A percentile compares a stretch with the other conserved stretches of the same genome.
Conservation (phyloP, 108 stramenopile species). For the Cylindrotheca fusiformis region DNA sequence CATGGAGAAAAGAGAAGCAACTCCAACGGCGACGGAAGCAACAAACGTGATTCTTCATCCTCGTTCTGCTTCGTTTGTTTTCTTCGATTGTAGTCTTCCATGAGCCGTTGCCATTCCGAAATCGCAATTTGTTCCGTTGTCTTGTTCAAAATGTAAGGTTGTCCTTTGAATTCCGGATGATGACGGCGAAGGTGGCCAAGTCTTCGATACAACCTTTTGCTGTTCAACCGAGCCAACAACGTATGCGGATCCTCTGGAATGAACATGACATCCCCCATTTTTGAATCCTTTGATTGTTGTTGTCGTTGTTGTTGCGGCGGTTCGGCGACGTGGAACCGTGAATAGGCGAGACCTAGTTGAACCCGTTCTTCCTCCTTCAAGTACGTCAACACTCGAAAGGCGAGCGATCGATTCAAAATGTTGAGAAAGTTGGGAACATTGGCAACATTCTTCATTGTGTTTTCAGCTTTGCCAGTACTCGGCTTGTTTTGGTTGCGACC, state of each 20-base stretch:
- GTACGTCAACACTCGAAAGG: background rate
- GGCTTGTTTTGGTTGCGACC: background rate
- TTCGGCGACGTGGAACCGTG: background rate
- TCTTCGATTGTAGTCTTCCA: slow-evolving; percentile 19
- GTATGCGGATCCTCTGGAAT: slow-evolving; percentile 23
- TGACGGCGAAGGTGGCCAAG: slow-evolving; percentile 8
- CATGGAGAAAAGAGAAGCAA: slow-evolving; percentile 61
- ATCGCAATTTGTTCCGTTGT: slow-evolving; percentile 49
- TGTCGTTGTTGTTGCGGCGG: background rate
- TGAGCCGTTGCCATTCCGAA: slow-evolving; percentile 50
- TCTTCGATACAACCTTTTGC: slow-evolving; percentile 49
- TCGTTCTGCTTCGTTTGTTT: slow-evolving; percentile 15
- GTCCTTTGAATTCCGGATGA: slow-evolving; percentile 2
- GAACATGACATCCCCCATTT: background rate
- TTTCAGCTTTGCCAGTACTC: background rate
- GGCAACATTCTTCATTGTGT: slow-evolving; percentile 7
- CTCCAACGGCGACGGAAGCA: slow-evolving; percentile 32
- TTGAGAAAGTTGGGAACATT: slow-evolving; percentile 1
- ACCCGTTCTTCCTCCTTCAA: background rate
- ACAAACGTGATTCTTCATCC: slow-evolving; percentile 9
- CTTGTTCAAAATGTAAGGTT: slow-evolving; percentile 36
- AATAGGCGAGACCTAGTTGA: background rate
- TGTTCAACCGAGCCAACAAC: slow-evolving; percentile 72
- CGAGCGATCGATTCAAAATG: background rate
- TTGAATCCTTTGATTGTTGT: slow-evolving; percentile 2